Evolutionary conservation across 805 yeast species (phyloP), one percentile per base, ranked within the genome.

Genomic region (Myxozyma monticola): DNA sequence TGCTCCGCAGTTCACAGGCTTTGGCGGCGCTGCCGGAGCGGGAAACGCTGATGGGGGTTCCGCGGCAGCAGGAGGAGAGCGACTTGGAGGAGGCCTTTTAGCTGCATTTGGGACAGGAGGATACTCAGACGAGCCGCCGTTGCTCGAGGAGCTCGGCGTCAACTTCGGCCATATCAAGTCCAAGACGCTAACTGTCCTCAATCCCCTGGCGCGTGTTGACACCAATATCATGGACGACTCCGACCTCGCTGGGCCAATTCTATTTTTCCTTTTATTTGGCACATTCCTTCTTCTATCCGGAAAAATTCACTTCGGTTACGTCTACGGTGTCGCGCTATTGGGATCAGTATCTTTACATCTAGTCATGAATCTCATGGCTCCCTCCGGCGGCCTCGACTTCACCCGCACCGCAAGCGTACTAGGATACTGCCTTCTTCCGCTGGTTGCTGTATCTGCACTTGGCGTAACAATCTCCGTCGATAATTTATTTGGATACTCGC

Each of bases 71-170:
- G 33, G 46, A 31, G 59, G 56, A 10, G 73, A 69, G 34, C 73
- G 74, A 45, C 72, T 91, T 42, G 76, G 88, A 1, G 72, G 80
- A 0, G 99, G 99, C 0, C 65, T 89, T 40, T 68, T 95, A 4
- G 95, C 96, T 3, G 99, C 98, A 0, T 84, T 93, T 62, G 87
- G 96, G 1, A 85, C 96, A 0, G 75, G 85, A 0, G 99, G 99
- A 0, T 93, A 93, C 64, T 83, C 96, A 0, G 91, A 89, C n/a
- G 99, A 93, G 67, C 90, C 96, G 0, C 89, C 97, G 2, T 72
- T 93, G 39, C 72, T 93, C 44, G 96, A 93, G 65, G 99, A 93
- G 65, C 69, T 93, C 22, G 99, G 98, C 2, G 87, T 93, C 64
- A 90, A 93, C 67, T 93, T 93, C 63, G 77, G 76, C 35, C 97